Conservation (phyloP, 2,329 filamentous ascomycete species). For the Apiospora sp. region DNA sequence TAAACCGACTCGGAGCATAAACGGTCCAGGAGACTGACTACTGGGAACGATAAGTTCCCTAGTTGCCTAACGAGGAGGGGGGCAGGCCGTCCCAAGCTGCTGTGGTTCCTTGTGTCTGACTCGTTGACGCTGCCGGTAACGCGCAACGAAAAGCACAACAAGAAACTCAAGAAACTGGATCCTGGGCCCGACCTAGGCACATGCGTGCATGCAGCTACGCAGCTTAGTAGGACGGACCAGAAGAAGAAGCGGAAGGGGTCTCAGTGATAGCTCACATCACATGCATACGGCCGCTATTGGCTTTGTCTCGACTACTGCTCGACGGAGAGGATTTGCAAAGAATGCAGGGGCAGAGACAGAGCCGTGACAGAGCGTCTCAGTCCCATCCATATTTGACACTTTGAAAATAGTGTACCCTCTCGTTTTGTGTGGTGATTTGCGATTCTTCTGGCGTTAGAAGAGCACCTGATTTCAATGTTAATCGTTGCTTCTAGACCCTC, state of each 20-base stretch:
- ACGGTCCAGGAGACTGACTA: background rate
- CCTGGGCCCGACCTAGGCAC: background rate
- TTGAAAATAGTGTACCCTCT: background rate
- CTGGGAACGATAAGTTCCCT: background rate
- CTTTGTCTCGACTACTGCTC: background rate
- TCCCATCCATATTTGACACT: background rate
- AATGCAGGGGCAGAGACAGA: background rate
- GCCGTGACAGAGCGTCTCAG: background rate
- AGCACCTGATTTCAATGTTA: background rate
- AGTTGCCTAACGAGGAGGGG: background rate
- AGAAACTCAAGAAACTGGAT: background rate
- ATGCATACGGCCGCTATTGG: background rate
- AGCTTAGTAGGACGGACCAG: background rate
- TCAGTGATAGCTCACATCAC: background rate
- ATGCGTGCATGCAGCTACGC: background rate
- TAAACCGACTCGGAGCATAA: background rate
- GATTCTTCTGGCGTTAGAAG: background rate
- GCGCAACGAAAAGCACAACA: slow-evolving; percentile 3
- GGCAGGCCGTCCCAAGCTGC: background rate
- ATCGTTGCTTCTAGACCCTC: background rate
- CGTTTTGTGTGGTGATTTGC: no score
- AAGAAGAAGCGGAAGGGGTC: slow-evolving; percentile 5
- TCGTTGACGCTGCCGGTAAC: background rate
- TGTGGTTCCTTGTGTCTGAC: background rate
- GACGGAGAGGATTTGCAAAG: background rate